Base-by-base conservation (phyloP, 1,284 basidiomycete species). In the Rhodotorula sp. region DNA sequence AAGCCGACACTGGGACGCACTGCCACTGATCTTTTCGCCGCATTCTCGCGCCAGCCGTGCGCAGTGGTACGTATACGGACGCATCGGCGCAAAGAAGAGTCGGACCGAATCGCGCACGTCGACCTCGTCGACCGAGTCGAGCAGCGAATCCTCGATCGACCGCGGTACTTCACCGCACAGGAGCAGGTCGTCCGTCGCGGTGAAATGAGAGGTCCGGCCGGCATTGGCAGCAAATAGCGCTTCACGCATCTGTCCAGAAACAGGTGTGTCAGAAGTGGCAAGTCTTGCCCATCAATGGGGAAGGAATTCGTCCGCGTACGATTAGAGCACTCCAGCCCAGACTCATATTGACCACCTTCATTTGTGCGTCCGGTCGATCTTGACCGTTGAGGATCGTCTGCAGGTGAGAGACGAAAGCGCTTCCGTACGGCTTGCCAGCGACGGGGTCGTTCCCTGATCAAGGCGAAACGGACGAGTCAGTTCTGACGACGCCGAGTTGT, bases 231-330 rank as follows among this genome's bases (percentile, higher is more conserved):
- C 70, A 50, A 66, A 67, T 16, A 76, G 57, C 1, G 74, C 64
- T 60, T 76, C 74, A 47, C 74, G 68, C 74, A 76, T 74, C 72
- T 73, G 56, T n/a, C n/a, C n/a, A n/a, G n/a, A n/a, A n/a, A n/a
- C n/a, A 38, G 48, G 6, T 18, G 1, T n/a, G n/a, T 54, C 50
- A 62, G 55, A 1, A 6, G 16, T 8, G 23, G 38, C 2, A 15
- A n/a, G 14, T 12, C 23, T 28, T 10, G 6, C 21, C 49, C 5
- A 52, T 38, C 2, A 4, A 7, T 55, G 7, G 8, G 15, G n/a
- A 0, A 34, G 14, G 60, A 21, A 26, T 4, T 5, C 19, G 18
- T 7, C 15, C 4, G 45, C 66, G 60, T 34, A 71, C 72, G 47
- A 76, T 76, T 5, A 76, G 52, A 1, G 73, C 73, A 15, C 62